These are phyloP conservation scores for Corymbia calophylla DNA, from an alignment of 441 rosid species.

Conservation along the genomic window DNA sequence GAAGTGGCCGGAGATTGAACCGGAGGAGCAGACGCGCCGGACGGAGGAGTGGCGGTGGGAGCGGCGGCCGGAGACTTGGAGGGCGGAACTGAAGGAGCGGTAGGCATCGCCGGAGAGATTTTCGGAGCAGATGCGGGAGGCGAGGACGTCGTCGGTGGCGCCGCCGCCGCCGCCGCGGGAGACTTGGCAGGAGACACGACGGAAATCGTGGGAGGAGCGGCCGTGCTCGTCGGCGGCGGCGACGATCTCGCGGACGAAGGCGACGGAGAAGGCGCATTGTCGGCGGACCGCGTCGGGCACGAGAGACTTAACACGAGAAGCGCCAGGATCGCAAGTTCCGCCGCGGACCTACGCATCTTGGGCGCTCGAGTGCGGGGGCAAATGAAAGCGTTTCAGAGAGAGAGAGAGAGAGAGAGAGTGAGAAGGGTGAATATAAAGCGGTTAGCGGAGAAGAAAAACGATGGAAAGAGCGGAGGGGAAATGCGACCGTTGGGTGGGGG, in stretches of 20 bases:
- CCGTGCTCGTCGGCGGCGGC: constrained; percentile 14
- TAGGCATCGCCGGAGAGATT: constrained; percentile 3
- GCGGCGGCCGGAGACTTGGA: constrained; percentile 7
- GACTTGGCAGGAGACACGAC: background rate
- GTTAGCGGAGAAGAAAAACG: background rate
- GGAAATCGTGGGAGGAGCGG: background rate
- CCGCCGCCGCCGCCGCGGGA: background rate
- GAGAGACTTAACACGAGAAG: constrained; percentile 12
- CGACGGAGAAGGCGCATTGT: constrained; percentile 37
- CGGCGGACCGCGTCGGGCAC: background rate
- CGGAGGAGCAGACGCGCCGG: constrained; percentile 22
- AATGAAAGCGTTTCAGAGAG: background rate
- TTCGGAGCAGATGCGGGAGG: background rate
- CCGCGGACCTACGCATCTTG: background rate
- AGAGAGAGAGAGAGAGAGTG: constrained; percentile 12
- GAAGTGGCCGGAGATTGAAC: constrained; percentile 19
- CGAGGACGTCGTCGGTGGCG: background rate
- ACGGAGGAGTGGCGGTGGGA: constrained; percentile 5
- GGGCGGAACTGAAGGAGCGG: background rate
- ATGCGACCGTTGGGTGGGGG: constrained; percentile 45
- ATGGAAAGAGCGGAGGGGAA: background rate
- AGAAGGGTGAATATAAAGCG: background rate
- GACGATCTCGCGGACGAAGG: constrained; percentile 19
- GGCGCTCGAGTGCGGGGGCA: background rate
- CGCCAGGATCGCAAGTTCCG: background rate